Evolutionary conservation across 1,139 yeast genomes (phyloP), one percentile per base, ranked within the genome.

Genomic region (Meyerozyma guilliermondii): DNA sequence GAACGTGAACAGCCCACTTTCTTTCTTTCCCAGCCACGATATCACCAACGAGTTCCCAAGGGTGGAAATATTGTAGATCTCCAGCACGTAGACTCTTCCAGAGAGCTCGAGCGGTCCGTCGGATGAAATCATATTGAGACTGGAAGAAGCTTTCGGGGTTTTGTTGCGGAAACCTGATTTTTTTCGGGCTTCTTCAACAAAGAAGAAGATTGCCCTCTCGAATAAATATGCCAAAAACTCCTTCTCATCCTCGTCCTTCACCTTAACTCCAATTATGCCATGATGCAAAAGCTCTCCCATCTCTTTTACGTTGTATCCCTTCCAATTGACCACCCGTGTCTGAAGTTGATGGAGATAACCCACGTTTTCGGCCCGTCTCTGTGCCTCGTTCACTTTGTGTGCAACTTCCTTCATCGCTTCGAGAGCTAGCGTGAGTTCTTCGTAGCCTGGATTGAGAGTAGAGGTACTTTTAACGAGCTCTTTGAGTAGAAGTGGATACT

Each of bases 181-280:
- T 20, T 56, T 34, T 35, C 58, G 46, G 27, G 54, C 53, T 22
- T 63, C 62, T 55, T 77, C 81, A 40, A 77, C 78, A 61, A 89
- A 88, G 59, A 94, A 83, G 49, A 91, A 80, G 14, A 92, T 82
- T 44, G 91, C 88, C 53, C 80, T 81, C 59, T 92, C 97, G 62
- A 92, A 92, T 31, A 92, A 68, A 58, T 88, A 94, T 14, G 95
- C 89, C 55, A 86, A 84, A 60, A 88, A 92, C 55, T 91, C 97
- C 46, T 87, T 80, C 60, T 92, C 98, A 41, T 77, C 75, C 31
- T 39, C 42, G 37, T 88, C 94, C 38, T 78, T 78, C 59, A 85
- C 88, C 48, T 74, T 76, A 11, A 92, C 96, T 2, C 83, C 82
- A 38, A 87, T 92, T 31, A 74, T 68, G 42, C 92, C 95, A 55